Evolutionary conservation across 805 yeast species (phyloP), one percentile per base, ranked within the genome.

Genomic region (Nadsonia fulvescens): DNA sequence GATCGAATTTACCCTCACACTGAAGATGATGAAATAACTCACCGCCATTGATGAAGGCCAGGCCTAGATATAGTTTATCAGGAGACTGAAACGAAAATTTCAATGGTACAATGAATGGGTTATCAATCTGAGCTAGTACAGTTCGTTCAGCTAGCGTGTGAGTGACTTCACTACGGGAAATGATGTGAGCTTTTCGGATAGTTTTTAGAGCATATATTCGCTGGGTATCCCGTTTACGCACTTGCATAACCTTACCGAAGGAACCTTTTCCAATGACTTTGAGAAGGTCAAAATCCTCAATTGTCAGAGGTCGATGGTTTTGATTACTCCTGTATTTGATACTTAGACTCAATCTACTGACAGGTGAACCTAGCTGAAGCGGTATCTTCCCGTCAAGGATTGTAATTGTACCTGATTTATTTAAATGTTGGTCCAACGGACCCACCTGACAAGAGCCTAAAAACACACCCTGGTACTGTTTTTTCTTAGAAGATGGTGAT

Each of bases 171-270:
- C 81, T 70, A 45, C 91, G 70, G 14, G 91, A 77, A 17, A 89
- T 92, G 38, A 89, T 82, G 45, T 89, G 93, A 11, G 92, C 79
- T 48, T 89, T 89, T 40, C 96, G 63, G 35, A 89, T 70, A 1
- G 95, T 82, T 51, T 89, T 89, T 45, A 89, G 58, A 2, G 98
- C 98, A 49, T 89, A 89, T 13, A 89, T 72, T 47, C 86, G 91
- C 37, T 75, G 75, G 3, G 98, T 89, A 50, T 89, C 98, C 40
- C 78, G 79, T 53, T 89, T 89, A 36, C 82, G 71, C 21, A 89
- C 98, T 52, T 89, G 98, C 96, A 89, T 89, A 28, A 89, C 98
- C 53, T 89, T 89, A 27, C 98, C 98, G 48, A 89, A 89, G 6
- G 95, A 82, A 5, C 98, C 98, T 48, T 89, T 89, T 18, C 98